A percentile compares a stretch with the other conserved stretches of the same genome.
Conservation (phyloP, 2,329 filamentous ascomycete genomes). For the Ophiocordyceps camponoti-rufipedis region DNA sequence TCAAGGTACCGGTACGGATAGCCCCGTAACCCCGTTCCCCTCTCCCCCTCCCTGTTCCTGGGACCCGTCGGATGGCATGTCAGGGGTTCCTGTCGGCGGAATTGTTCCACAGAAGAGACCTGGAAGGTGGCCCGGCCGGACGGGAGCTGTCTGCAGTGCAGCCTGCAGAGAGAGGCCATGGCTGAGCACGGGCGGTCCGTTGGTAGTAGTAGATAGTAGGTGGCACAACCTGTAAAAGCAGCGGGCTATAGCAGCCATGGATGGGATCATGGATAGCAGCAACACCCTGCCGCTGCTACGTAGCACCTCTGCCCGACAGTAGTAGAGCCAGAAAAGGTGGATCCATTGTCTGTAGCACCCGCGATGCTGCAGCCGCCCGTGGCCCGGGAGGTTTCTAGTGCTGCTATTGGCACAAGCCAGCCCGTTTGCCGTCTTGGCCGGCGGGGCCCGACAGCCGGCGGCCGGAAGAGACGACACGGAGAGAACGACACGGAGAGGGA, state of each 20-base stretch:
- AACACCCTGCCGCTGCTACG: not conserved
- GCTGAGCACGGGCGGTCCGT: no score
- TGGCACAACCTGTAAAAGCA: no score
- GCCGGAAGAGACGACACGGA: not conserved
- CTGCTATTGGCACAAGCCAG: not conserved
- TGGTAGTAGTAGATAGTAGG: no score
- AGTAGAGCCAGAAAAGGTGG: not conserved
- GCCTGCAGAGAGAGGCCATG: no score
- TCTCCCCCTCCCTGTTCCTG: not conserved
- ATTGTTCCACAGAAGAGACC: no score
- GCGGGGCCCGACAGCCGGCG: not conserved
- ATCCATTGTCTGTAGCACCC: not conserved
- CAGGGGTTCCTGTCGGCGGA: not conserved
- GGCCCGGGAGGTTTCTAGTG: no score
- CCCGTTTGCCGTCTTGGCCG: not conserved
- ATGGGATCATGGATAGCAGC: no score
- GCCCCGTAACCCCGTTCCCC: no score
- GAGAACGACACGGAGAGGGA: not conserved
- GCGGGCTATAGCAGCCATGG: no score
- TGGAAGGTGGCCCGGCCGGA: no score
- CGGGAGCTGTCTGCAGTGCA: no score
- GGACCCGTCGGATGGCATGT: not conserved
- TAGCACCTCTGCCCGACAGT: no score
- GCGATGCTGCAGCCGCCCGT: not conserved
- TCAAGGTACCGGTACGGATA: not conserved